Evolutionary conservation across 352 stramenopile genomes (phyloP).

Genomic region (Globisporangium okanoganense): DNA sequence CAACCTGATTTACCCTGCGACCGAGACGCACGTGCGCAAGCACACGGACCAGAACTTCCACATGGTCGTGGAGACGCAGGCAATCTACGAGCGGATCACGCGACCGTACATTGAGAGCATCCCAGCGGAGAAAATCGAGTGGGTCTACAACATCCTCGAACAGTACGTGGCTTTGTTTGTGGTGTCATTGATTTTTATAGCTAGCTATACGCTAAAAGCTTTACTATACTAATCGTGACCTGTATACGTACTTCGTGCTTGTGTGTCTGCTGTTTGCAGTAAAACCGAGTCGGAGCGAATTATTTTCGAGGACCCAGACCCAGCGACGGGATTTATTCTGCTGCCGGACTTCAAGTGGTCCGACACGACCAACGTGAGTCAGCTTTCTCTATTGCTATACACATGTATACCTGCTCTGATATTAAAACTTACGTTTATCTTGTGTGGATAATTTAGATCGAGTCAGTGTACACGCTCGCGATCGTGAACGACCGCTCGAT

Average conservation of each 20-base stretch:
- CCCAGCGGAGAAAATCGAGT: constrained; percentile 73
- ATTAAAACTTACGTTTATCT: background rate
- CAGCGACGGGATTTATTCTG: constrained; percentile 66
- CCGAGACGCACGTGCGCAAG: constrained; percentile 74
- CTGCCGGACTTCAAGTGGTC: constrained; percentile 87
- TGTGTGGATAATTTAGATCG: constrained; percentile 34
- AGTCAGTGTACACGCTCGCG: constrained; percentile 78
- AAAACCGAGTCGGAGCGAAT: constrained; percentile 82
- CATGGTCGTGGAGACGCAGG: constrained; percentile 79
- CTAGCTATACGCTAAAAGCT: no score
- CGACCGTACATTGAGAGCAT: constrained; percentile 74
- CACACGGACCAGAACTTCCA: constrained; percentile 82
- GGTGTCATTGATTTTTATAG: background rate
- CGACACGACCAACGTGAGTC: constrained; percentile 52
- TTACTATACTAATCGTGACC: no score
- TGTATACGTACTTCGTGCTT: background rate
- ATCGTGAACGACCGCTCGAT: constrained; percentile 76
- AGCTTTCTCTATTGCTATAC: background rate
- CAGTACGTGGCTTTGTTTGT: constrained; percentile 58
- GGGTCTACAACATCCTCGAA: constrained; percentile 88
- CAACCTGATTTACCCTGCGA: constrained; percentile 82
- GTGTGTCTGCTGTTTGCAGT: constrained; percentile 26
- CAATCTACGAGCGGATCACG: constrained; percentile 73
- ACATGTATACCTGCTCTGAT: background rate
- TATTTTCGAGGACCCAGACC: constrained; percentile 68